Conservation (phyloP, 2,329 filamentous ascomycete genomes). For the Fusarium anthophilum region DNA sequence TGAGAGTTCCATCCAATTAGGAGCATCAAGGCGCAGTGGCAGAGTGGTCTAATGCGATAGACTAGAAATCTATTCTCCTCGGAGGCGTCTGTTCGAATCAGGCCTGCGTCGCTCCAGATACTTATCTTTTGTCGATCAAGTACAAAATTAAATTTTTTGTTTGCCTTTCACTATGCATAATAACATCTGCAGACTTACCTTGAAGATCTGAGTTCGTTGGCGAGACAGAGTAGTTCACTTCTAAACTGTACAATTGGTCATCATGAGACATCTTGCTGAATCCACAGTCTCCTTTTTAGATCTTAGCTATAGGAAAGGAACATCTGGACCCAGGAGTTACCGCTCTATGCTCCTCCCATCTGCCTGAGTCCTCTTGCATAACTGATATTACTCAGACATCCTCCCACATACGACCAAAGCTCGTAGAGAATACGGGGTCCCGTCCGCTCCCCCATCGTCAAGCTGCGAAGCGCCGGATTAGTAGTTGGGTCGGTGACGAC, state of each 20-base stretch:
- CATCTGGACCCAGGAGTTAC: no score
- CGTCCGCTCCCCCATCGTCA: conserved; percentile 14
- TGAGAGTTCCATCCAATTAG: neutral
- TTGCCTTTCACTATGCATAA: neutral
- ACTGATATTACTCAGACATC: no score
- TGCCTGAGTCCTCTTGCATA: fast-evolving
- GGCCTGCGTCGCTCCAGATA: neutral
- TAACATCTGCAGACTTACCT: fast-evolving
- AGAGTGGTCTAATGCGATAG: conserved; percentile 13
- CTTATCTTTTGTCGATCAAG: neutral
- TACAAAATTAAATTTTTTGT: fast-evolving
- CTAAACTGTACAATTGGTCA: fast-evolving
- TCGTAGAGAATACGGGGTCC: conserved; percentile 17
- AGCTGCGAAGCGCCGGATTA: conserved; percentile 10
- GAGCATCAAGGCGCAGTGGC: neutral
- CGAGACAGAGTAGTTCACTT: neutral
- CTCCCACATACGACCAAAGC: conserved; percentile 10
- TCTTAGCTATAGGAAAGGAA: neutral
- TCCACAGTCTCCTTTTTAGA: neutral
- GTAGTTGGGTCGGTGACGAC: conserved; percentile 14
- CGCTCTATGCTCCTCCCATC: neutral
- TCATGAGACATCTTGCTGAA: neutral
- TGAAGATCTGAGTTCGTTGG: no score
- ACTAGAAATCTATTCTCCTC: conserved; percentile 12
- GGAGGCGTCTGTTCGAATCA: conserved; percentile 5